A percentile compares a stretch with the other conserved stretches of the same genome.
phyloP scores from a whole-genome alignment of 179 eudicot genomes.

The Amaranthus tricolor region DNA sequence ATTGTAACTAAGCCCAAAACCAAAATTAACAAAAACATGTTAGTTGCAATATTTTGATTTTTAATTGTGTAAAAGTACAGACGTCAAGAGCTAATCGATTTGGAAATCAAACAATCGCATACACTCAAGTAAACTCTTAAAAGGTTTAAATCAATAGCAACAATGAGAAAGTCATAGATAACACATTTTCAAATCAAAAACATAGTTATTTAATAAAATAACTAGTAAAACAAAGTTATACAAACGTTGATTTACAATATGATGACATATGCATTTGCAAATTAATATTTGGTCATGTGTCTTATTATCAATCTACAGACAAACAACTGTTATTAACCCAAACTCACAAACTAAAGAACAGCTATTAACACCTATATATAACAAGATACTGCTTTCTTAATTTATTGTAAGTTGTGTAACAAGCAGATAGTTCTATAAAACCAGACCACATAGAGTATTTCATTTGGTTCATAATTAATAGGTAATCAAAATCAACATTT shows the following conservation, averaged over 20 bases:
- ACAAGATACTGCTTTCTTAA: neutral
- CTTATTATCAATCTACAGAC: too few species aligned
- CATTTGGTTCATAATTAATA: neutral
- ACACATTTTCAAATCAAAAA: neutral
- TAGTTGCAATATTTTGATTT: neutral
- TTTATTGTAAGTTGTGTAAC: neutral
- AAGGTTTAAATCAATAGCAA: neutral
- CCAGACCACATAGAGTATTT: neutral
- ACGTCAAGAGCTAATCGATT: neutral
- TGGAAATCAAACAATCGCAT: neutral
- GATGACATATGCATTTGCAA: too few species aligned
- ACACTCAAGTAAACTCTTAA: neutral
- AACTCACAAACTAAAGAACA: neutral
- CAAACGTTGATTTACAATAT: too few species aligned
- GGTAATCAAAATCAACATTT: neutral
- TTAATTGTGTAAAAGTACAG: neutral
- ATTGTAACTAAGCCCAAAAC: constrained; percentile 48
- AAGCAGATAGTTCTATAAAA: neutral
- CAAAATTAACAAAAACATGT: neutral
- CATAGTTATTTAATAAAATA: neutral
- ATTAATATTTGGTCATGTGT: too few species aligned
- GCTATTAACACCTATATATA: neutral
- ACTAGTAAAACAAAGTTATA: neutral
- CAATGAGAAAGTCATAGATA: neutral
- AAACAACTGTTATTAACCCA: too few species aligned